Base-by-base conservation (phyloP, 2,329 filamentous ascomycete species). In the Ceratocystis albifundus region DNA sequence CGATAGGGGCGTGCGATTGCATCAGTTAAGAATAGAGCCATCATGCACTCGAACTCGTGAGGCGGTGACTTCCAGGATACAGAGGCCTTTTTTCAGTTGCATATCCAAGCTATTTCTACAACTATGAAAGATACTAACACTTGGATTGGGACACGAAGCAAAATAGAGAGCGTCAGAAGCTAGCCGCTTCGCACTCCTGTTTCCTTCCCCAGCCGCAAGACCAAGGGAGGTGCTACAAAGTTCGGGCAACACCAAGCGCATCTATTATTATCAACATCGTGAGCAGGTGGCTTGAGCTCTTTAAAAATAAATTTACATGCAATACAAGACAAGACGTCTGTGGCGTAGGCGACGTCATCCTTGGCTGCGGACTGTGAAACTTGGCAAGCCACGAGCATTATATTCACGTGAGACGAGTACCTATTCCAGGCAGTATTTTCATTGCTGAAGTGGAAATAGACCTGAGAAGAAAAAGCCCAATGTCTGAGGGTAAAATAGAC, bases 401-500 rank as follows among this genome's bases (percentile, higher is more conserved):
- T 59, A 59, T 59, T 30, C 53, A 59, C 28, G 53, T 59, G 28
- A 59, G 53, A 59, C 53, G 32, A 20, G 4, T 30, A 30, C 7
- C 17, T 59, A 59, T 59, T 59, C 53, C 28, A 30, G 17, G 28
- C 53, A 59, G 17, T 25, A 30, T 59, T 36, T 36, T 17, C 53
- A 59, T 59, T 17, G 17, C 6, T 7, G 32, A 59, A 36, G 8
- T 59, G 7, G 53, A 32, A 32, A 59, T n/a, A 50, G 12, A 17
- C 53, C 53, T 32, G 28, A 32, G 25, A 36, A 36, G 32, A 10
- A 36, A 36, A 36, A 32, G 53, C 53, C 53, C 53, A 17, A n/a
- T 59, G 53, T 59, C 53, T 59, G 53, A 32, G 53, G 7, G 12
- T 59, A 36, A 59, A 36, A 59, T 59, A 59, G 53, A 59, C 12